Evolutionary conservation across 352 stramenopile genomes (phyloP), one percentile per base, ranked within the genome.

Genomic region (Phytophthora vignae): DNA sequence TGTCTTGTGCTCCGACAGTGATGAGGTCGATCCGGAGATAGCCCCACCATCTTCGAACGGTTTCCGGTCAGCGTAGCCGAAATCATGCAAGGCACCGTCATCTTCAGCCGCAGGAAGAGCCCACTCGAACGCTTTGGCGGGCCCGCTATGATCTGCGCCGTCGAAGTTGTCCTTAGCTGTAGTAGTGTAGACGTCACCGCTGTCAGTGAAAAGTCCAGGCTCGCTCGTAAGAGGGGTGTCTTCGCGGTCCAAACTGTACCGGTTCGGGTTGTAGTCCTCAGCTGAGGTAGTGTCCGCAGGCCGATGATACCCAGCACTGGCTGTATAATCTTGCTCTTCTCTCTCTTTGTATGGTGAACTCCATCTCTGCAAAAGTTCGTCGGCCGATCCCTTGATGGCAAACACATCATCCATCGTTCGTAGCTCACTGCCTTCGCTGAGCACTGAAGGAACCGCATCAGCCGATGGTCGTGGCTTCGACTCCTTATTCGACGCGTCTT

Each of bases 321-420:
- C 19, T 36, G n/a, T 63, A 33, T 44, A 22, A 19, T 64, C 31
- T 40, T 64, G 19, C 21, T 69, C 42, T 2, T 60, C 60, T 9
- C 15, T 9, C 60, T 40, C 5, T 46, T 55, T 33, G 19, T 27
- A 11, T 48, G 69, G 29, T 17, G 56, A 62, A 38, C 50, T 76
- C 78, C 78, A 87, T 27, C 55, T 69, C n/a, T 77, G 67, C 22
- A 88, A 49, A 4, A 87, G 55, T 49, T 79, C 70, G 9, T 87
- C 70, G 1, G 80, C 78, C 19, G 76, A 69, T 49, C 67, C 82
- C 44, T 80, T 83, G 19, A 86, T 79, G n/a, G 69, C 64, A 29
- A 76, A 80, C 57, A 87, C 29, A 40, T 86, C 79, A 50, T 77
- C 64, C 29, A 84, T 69, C 14, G 74, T 83, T 17, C 64, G 59